These are phyloP conservation scores for Kluyveromyces starmeri DNA, from an alignment of 805 yeast species.

Conservation along the genomic window DNA sequence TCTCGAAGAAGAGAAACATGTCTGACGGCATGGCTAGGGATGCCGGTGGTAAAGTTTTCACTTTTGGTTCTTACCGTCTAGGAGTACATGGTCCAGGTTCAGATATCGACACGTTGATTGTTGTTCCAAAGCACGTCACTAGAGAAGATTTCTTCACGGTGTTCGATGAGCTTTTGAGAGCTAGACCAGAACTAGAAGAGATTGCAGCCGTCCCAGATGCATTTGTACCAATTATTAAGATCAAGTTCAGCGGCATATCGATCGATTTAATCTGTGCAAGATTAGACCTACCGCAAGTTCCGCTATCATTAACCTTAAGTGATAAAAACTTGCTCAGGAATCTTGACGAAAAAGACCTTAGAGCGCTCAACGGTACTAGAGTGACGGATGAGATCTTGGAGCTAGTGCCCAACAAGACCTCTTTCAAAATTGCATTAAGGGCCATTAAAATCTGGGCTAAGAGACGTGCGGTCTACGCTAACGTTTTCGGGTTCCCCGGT, in stretches of 20 bases:
- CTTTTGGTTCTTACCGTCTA: conserved; percentile 86
- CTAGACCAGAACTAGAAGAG: conserved; percentile 79
- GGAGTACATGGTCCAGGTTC: conserved; percentile 98
- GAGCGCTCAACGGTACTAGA: conserved; percentile 91
- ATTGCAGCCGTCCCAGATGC: conserved; percentile 94
- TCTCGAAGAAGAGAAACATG: conserved; percentile 79
- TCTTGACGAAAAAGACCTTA: conserved; percentile 81
- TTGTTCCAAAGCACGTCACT: conserved; percentile 90
- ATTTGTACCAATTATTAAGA: conserved; percentile 91
- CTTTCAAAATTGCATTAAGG: conserved; percentile 84
- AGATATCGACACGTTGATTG: conserved; percentile 94
- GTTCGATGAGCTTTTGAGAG: conserved; percentile 59
- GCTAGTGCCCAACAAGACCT: conserved; percentile 86
- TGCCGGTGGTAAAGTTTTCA: conserved; percentile 96
- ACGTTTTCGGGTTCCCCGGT: conserved; percentile 96
- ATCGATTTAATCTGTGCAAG: conserved; percentile 85
- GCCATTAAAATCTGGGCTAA: conserved; percentile 97
- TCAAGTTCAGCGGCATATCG: conserved; percentile 83
- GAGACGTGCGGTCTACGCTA: conserved; percentile 86
- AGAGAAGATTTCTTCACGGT: conserved; percentile 84
- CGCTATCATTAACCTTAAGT: conserved; percentile 60
- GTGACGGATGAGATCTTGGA: conserved; percentile 91
- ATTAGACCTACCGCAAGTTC: conserved; percentile 76
- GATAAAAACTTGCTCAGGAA: conserved; percentile 82
- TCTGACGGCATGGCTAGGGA: conserved; percentile 95